Evolutionary conservation across 305 asterid species (phyloP), one percentile per base, ranked within the genome.

Genomic region (Ilex paraguariensis): DNA sequence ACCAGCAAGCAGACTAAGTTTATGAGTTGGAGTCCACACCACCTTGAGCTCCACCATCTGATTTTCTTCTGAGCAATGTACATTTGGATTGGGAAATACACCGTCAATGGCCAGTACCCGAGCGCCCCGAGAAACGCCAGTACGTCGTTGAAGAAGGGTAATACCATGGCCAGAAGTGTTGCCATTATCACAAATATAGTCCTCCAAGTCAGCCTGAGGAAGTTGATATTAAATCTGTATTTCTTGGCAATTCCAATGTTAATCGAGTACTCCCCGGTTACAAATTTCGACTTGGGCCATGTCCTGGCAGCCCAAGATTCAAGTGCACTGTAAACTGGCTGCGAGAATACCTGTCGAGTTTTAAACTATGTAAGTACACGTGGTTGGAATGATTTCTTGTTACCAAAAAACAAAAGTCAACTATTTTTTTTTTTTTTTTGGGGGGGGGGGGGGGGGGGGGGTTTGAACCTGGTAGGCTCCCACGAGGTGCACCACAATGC

Each of bases 401-500:
- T 21, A 21, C 28, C 28, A 21, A 21, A 21, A 21, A 21, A 21
- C 21, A 21, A 21, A 21, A 21, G 28, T 21, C 28, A 21, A 21
- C 28, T 1, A 21, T 21, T 21, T 17, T 0, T 0, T 17, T 17
- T 17, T 17, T 17, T 17, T 17, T 17, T 17, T 17, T 0, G 21
- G 21, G 21, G 21, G 21, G 21, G 21, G 21, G 21, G 21, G 21
- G 21, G 28, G 28, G 28, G 28, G 1, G 28, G 28, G 28, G 28
- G 28, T 1, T 21, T 21, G 28, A 21, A 21, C 28, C 28, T 81
- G 87, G 75, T 78, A 84, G 16, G 88, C 88, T 31, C 88, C 88
- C 56, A 84, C 60, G 16, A 84, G 78, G 67, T 84, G 91, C 61
- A 79, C 50, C 59, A 78, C 88, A 28, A 84, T 84, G 82, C 67